Conservation (phyloP, 2,329 filamentous ascomycete species). For the Fusarium chaquense region DNA sequence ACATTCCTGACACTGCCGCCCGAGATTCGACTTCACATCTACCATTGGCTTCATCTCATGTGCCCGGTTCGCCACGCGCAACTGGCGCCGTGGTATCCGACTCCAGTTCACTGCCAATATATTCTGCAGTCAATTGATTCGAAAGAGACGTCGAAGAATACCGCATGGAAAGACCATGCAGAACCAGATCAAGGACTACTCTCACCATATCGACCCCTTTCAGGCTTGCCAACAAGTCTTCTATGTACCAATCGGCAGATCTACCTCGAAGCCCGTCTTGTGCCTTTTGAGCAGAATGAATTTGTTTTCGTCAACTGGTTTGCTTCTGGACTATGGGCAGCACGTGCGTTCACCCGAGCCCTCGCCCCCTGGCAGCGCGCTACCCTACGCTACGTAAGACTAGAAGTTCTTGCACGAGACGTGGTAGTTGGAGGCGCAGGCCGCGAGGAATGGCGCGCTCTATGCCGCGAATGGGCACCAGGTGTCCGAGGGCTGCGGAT, state of each 20-base stretch:
- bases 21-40: constrained; percentile 62
- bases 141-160: neutral
- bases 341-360: constrained; percentile 52
- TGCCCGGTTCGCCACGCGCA: constrained; percentile 55
- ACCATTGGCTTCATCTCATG: constrained; percentile 56
- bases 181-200: constrained; percentile 38
- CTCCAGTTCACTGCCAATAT: constrained; percentile 51
- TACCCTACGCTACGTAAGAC: constrained; percentile 55
- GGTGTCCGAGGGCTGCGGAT: constrained; percentile 57
- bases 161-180: neutral
- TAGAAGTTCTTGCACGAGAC: constrained; percentile 58
- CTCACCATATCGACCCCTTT: constrained; percentile 53
- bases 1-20: constrained; percentile 54
- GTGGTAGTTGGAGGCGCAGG: constrained; percentile 47
- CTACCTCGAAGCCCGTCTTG: constrained; percentile 56
- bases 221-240: constrained; percentile 56
- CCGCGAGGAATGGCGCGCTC: constrained; percentile 51
- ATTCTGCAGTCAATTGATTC: constrained; percentile 43
- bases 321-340: constrained; percentile 58
- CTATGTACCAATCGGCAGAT: constrained; percentile 56
- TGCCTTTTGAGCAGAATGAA: constrained; percentile 59
- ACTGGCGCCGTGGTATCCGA: constrained; percentile 57
- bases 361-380: constrained; percentile 58
- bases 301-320: constrained; percentile 63
- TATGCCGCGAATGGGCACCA: constrained; percentile 53